These are phyloP conservation scores for Neonectria punicea DNA, from an alignment of 2,329 filamentous ascomycete genomes.

Conservation along the genomic window DNA sequence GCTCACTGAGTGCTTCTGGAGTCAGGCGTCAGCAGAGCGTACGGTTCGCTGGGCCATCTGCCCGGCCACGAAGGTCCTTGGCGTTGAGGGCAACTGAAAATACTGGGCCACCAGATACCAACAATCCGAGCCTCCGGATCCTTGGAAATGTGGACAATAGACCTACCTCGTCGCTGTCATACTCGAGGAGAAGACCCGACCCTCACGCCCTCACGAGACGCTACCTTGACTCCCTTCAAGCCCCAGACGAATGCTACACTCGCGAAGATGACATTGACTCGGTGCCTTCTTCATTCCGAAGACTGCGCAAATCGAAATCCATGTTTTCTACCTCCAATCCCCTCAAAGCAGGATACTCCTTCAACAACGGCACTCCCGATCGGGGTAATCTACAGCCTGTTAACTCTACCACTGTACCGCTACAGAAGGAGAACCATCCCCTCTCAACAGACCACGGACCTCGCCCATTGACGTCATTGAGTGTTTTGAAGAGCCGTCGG, in stretches of 20 bases:
- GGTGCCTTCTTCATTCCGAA: conserved; percentile 59
- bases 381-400: conserved; percentile 19
- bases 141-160: conserved; percentile 28
- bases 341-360: conserved; percentile 20
- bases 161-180: conserved; percentile 31
- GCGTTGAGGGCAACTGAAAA: conserved; percentile 46
- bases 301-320: conserved; percentile 65
- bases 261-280: conserved; percentile 61
- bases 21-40: conserved; percentile 64
- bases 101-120: conserved; percentile 24
- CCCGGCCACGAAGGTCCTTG: conserved; percentile 42
- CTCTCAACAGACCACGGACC: conserved; percentile 8
- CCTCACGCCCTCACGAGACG: conserved; percentile 35
- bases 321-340: conserved; percentile 56
- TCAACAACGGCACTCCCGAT: conserved; percentile 23
- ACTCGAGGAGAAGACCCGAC: conserved; percentile 17
- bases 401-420: conserved; percentile 16
- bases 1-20: conserved; percentile 14
- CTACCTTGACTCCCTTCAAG: conserved; percentile 41
- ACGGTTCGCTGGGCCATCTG: conserved; percentile 58
- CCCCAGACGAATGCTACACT: conserved; percentile 56
- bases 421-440: conserved; percentile 45
- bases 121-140: conserved; percentile 15
- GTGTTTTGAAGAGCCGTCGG: conserved; percentile 55
- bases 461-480: conserved; percentile 65